These are phyloP conservation scores for Triticum turgidum DNA, from an alignment of 176 grass and related monocot genomes.

Conservation along the genomic window DNA sequence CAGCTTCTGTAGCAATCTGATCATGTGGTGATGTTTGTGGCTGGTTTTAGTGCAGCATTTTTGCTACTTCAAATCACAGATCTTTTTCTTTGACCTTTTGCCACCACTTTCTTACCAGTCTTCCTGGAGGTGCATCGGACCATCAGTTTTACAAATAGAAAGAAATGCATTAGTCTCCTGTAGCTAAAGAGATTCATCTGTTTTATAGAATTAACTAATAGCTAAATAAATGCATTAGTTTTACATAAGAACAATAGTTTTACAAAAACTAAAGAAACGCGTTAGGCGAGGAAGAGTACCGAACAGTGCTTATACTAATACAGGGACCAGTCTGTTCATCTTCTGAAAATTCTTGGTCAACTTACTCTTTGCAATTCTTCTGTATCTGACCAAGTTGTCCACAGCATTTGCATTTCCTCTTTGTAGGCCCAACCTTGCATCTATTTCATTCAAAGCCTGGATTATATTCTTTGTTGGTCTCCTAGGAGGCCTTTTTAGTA, in stretches of 20 bases:
- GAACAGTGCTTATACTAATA: not conserved
- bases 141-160: not conserved
- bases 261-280: not conserved
- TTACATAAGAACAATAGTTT: not conserved
- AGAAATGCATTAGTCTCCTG: not conserved
- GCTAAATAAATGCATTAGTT: not conserved
- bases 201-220: not conserved
- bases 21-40: not conserved
- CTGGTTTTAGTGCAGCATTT: not conserved
- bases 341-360: not conserved
- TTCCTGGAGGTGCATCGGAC: not conserved
- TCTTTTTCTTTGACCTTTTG: not conserved
- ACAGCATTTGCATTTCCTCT: not conserved
- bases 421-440: not conserved
- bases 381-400: not conserved
- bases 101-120: slow-evolving; percentile 1
- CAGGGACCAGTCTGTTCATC: not conserved
- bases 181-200: not conserved
- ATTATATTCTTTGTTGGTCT: not conserved
- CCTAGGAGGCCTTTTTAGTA: not conserved
- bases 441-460: not conserved
- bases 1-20: not conserved
- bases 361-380: not conserved
- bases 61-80: not conserved
- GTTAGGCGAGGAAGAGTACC: not conserved